Base-by-base conservation (phyloP, 352 stramenopile species). In the Aphanomyces euteiches region DNA sequence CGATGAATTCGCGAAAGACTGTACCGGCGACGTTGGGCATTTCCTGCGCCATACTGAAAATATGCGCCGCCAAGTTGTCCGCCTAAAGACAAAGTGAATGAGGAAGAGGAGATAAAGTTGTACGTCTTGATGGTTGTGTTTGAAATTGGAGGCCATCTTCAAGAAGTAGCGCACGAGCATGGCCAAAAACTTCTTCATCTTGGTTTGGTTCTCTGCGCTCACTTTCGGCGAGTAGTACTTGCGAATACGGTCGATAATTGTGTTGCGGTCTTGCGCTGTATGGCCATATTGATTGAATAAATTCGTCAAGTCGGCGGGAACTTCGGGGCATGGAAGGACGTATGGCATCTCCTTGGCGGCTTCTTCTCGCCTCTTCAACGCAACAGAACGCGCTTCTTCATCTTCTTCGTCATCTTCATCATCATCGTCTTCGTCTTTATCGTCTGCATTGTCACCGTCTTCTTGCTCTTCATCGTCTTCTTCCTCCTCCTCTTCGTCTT, bases 181-280 rank as follows among this genome's bases (percentile, higher is more conserved):
- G 47, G 96, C 92, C 43, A 97, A 97, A 76, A 98, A 98, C 67
- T 96, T 97, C 81, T 98, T 96, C 90, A 98, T 98, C 48, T 90
- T 92, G 70, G 91, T 81, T 72, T 96, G 90, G 79, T 99, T 99
- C 37, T 93, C 89, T 56, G 93, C 90, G 71, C 95, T 95, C 39
- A 99, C 73, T 54, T 91, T 84, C n/a, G 96, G 87, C 36, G 92
- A 98, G 80, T 98, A 98, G 60, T 90, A 95, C 54, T 83, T 88
- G 50, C 98, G 79, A 56, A 99, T 92, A 40, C 96, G 91, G 73
- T 96, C 79, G 38, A 99, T 77, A 57, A 99, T 97, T 15, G 92
- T 79, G 13, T 80, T 87, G 38, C 87, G 90, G 67, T 93, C 85
- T 1, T 80, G 56, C 21, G 88, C 90, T n/a, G 80, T 89, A 17